phyloP scores from a whole-genome alignment of 805 yeast species.

The Hanseniaspora jakobsenii region DNA sequence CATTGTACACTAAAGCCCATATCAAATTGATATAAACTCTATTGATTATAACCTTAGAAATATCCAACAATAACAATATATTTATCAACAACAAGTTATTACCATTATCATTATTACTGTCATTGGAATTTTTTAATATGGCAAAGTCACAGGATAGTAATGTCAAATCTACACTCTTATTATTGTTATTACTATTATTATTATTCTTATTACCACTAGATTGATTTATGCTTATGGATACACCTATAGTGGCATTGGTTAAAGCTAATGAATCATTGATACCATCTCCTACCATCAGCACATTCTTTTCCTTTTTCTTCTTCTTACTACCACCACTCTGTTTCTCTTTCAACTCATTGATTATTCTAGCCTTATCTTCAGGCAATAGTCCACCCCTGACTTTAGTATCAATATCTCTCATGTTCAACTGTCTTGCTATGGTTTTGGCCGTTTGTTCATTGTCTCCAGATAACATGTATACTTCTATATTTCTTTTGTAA shows the following conservation, averaged over 20 bases:
- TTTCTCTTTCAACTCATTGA: slow-evolving; percentile 47
- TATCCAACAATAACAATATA: slow-evolving; percentile 42
- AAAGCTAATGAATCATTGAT: slow-evolving; percentile 75
- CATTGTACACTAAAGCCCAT: slow-evolving; percentile 48
- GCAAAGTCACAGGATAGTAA: slow-evolving; percentile 65
- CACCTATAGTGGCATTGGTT: slow-evolving; percentile 62
- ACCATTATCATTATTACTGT: too few relatives aligned
- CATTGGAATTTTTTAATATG: slow-evolving; percentile 39
- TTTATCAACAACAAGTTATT: slow-evolving; percentile 42
- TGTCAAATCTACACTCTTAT: slow-evolving; percentile 40
- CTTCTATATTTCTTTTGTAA: slow-evolving; percentile 34
- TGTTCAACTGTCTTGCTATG: slow-evolving; percentile 52
- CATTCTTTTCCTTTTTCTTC: slow-evolving; percentile 18
- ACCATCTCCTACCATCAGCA: slow-evolving; percentile 76
- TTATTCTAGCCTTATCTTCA: slow-evolving; percentile 52
- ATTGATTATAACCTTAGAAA: slow-evolving; percentile 38
- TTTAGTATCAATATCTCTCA: slow-evolving; percentile 27
- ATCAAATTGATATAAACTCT: slow-evolving; percentile 47
- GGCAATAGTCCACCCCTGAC: slow-evolving; percentile 66
- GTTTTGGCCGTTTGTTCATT: slow-evolving; percentile 54
- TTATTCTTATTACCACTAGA: background rate
- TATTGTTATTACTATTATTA: background rate
- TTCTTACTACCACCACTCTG: too few relatives aligned
- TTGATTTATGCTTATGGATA: slow-evolving; percentile 42
- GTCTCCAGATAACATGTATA: slow-evolving; percentile 75